Evolutionary conservation across 2,329 filamentous ascomycete genomes (phyloP), one percentile per base, ranked within the genome.

Genomic region (Trichoderma sp.): DNA sequence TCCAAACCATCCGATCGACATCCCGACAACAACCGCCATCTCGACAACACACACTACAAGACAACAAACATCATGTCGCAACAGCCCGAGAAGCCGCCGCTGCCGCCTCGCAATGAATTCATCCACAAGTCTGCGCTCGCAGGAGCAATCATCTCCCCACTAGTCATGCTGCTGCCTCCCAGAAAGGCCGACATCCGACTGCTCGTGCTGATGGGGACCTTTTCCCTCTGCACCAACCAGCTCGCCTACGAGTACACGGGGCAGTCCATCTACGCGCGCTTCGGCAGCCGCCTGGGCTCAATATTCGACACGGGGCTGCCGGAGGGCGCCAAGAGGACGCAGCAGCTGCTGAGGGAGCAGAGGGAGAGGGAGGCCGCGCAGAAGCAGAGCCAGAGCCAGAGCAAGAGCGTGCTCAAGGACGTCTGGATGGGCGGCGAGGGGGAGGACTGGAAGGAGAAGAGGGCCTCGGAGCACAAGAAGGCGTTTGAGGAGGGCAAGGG

Each of bases 361-460:
- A 74, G 74, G 63, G 77, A 77, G 73, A 72, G 75, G 26, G 75
- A 78, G 69, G 75, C 75, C 9, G 72, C 73, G 45, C 65, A 68
- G 45, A 71, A 71, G 56, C 72, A 71, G 57, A 67, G 62, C 19
- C 57, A 60, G 28, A 59, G 48, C 15, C 28, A 28, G 21, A 48
- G 43, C 26, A 69, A 73, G 64, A 63, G 74, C 63, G 57, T 75
- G 56, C 72, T 85, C 63, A 76, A 81, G 67, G 79, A 79, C 68
- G 73, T 87, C 17, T 88, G 85, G 86, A 83, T 86, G 81, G 86
- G 85, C 41, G 79, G 79, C 44, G 84, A 86, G 72, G 74, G 74
- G n/a, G 78, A 81, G 51, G 79, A 83, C 68, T 87, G 85, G 85
- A 78, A 79, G 72, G 74, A 80, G 75, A 81, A 82, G 78, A 77